Percentiles rank a stretch among this genome's conserved stretches.
phyloP scores from a whole-genome alignment of 164 flowering plant species.

The Dillenia suffruticosa region DNA sequence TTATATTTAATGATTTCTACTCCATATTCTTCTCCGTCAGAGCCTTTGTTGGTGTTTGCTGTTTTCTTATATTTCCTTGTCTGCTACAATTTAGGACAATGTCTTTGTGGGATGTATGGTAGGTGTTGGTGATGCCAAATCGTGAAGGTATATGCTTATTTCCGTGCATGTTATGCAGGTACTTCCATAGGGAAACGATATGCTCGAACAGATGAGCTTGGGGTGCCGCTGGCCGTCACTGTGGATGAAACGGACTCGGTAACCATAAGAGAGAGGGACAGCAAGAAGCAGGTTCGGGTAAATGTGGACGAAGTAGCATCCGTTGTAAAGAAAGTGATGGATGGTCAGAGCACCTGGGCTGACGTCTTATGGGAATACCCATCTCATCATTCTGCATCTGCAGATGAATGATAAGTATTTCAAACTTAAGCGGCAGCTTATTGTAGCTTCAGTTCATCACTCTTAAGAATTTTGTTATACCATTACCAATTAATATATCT shows the following conservation, averaged over 20 bases:
- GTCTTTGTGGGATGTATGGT: background rate
- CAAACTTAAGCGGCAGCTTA: no score
- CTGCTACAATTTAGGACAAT: background rate
- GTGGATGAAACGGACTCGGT: constrained; percentile 70
- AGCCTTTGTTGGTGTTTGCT: background rate
- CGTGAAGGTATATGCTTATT: background rate
- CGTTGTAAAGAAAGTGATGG: constrained; percentile 76
- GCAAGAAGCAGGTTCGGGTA: constrained; percentile 87
- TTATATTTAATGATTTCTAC: background rate
- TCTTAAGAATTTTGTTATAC: no score
- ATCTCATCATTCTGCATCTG: constrained; percentile 40
- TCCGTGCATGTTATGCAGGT: constrained; percentile 31
- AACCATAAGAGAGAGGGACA: constrained; percentile 89
- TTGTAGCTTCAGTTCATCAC: no score
- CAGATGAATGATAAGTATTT: constrained; percentile 23
- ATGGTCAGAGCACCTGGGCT: constrained; percentile 76
- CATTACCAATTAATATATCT: no score
- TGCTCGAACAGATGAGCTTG: constrained; percentile 97
- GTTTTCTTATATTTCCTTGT: background rate
- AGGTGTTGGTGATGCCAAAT: no score
- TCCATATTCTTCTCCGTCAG: background rate
- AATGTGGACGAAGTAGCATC: constrained; percentile 69
- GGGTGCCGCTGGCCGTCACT: constrained; percentile 90
- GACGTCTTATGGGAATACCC: constrained; percentile 66
- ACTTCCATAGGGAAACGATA: constrained; percentile 95